phyloP scores from a whole-genome alignment of 2,329 filamentous ascomycete species.

The Aspergillus tanneri region DNA sequence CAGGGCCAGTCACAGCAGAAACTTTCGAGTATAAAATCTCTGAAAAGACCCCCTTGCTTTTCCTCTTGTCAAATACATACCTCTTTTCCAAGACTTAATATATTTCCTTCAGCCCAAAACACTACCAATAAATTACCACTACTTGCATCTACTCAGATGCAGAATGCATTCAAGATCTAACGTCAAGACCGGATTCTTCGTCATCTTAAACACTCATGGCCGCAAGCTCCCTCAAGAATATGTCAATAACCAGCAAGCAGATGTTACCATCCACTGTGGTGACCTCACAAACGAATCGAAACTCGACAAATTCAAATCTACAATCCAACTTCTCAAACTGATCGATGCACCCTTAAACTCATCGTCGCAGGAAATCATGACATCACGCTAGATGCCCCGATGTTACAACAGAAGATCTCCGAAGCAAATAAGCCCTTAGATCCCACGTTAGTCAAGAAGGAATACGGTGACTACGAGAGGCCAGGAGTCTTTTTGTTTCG shows the following conservation, averaged over 20 bases:
- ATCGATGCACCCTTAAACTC: conserved; percentile 55
- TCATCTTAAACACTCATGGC: conserved; percentile 51
- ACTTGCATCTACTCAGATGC: too few relatives aligned
- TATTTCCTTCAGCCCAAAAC: too few relatives aligned
- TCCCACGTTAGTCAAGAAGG: conserved; percentile 27
- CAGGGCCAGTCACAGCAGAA: too few relatives aligned
- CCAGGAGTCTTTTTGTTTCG: conserved; percentile 39
- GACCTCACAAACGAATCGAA: conserved; percentile 50
- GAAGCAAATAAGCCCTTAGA: conserved; percentile 27
- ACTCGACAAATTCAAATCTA: conserved; percentile 41
- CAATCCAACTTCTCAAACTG: conserved; percentile 45
- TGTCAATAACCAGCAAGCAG: conserved; percentile 33
- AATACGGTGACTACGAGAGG: conserved; percentile 44
- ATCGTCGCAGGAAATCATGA: conserved; percentile 60
- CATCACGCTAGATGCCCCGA: conserved; percentile 40
- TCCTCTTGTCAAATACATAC: too few relatives aligned
- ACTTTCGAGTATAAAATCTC: too few relatives aligned
- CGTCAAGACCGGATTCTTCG: conserved; percentile 45
- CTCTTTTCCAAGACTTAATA: too few relatives aligned
- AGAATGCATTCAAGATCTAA: too few relatives aligned
- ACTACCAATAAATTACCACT: too few relatives aligned
- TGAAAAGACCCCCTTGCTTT: too few relatives aligned
- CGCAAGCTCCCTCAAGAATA: conserved; percentile 25
- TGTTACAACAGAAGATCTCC: conserved; percentile 38
- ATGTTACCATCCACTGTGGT: conserved; percentile 56